Percentiles rank a stretch among this genome's conserved stretches.
These are phyloP conservation scores for Herpetomonas samuelpessoai DNA, from an alignment of 208 protist species.

Conservation along the genomic window DNA sequence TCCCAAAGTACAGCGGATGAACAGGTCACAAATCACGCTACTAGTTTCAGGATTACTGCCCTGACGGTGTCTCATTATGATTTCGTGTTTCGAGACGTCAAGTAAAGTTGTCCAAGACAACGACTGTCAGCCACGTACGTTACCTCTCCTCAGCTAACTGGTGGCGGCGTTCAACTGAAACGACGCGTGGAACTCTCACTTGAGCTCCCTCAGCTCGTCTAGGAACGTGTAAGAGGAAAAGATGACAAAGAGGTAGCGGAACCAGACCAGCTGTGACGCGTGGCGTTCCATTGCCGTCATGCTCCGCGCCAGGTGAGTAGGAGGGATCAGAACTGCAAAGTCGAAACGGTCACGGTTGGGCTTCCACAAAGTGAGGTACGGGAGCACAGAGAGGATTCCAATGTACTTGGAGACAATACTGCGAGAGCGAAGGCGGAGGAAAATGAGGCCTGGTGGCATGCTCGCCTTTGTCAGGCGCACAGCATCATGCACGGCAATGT, in stretches of 20 bases:
- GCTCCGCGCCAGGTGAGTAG: conserved; percentile 37
- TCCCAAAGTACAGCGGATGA: no score
- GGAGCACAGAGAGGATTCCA: conserved; percentile 32
- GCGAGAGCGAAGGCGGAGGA: conserved; percentile 61
- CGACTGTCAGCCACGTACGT: no score
- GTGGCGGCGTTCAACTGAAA: no score
- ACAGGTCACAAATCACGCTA: no score
- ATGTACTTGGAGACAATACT: conserved; percentile 64
- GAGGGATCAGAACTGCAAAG: conserved; percentile 58
- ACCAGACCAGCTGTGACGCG: conserved; percentile 95
- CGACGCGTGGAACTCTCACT: neutral
- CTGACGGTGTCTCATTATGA: neutral
- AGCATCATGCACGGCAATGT: conserved; percentile 90
- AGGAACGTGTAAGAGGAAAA: conserved; percentile 96
- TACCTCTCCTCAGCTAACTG: no score
- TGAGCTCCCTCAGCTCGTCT: conserved; percentile 75
- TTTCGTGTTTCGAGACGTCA: neutral
- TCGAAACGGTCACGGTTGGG: conserved; percentile 20
- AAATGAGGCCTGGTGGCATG: conserved; percentile 74
- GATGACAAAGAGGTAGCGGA: conserved; percentile 93
- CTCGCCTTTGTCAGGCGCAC: conserved; percentile 52
- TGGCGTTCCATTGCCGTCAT: conserved; percentile 89
- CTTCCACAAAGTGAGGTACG: conserved; percentile 18
- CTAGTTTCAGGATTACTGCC: no score
- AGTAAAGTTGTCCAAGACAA: neutral